Base-by-base conservation (phyloP, 441 rosid species). In the Corymbia citriodora region DNA sequence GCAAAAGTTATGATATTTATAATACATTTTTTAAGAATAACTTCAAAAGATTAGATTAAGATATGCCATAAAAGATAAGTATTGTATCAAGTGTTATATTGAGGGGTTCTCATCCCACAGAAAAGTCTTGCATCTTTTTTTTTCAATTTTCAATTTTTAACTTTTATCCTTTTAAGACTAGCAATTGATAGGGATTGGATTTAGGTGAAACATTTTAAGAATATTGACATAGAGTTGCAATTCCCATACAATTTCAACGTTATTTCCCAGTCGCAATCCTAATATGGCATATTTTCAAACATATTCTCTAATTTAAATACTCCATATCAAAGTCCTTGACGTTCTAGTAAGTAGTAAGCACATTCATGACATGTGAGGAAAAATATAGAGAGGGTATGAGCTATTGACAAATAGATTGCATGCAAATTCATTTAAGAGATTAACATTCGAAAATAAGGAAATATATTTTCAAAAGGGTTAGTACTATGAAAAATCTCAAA, bases 141-240 rank as follows among this genome's bases (percentile, higher is more conserved):
- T 40, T 40, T 40, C 6, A 40, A 40, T 40, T 40, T 4, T 8
- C 6, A 40, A 40, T 55, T 55, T 17, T 16, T 7, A 55, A 17
- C 16, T 40, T 40, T 40, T 19, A 9, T 23, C 29, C 4, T 23
- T 21, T 57, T 59, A 25, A 25, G 65, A 59, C n/a, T 59, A 59
- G n/a, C 7, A 59, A 1, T 59, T 59, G 10, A 59, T 1, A 1
- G n/a, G 0, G 3, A 59, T 0, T 0, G 1, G n/a, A 25, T 59
- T 59, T 59, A 10, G 14, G 0, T 25, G 14, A 25, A 59, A 59
- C 65, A 59, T 10, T 59, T 59, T 59, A 10, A 4, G 65, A 23
- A 59, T 59, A 25, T 59, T 4, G 65, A 25, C 0, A 10, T 25
- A 7, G 25, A 10, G 0, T n/a, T n/a, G n/a, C n/a, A 59, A 25